phyloP scores from a whole-genome alignment of 805 yeast genomes.

The Starmerella roubikii region DNA sequence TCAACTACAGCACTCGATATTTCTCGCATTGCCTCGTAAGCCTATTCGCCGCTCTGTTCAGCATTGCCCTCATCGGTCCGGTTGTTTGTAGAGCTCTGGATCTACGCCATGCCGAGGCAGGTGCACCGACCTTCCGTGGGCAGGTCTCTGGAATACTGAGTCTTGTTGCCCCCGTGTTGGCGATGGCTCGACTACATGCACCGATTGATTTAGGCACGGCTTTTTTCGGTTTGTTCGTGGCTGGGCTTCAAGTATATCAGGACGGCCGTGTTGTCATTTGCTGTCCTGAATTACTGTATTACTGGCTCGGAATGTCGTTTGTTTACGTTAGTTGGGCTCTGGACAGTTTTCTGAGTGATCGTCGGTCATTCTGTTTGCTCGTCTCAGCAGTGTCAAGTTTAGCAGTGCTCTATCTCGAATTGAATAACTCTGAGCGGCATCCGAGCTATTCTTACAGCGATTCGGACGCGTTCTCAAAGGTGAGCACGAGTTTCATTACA shows the following conservation, averaged over 20 bases:
- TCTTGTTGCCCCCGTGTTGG: slow-evolving; percentile 7
- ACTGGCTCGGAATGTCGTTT: slow-evolving; percentile 16
- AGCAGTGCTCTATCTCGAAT: not conserved
- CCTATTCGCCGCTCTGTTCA: slow-evolving; percentile 8
- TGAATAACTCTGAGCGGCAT: not conserved
- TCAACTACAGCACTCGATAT: slow-evolving; percentile 19
- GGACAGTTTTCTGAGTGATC: not conserved
- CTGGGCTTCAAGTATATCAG: slow-evolving; percentile 15
- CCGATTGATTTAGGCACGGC: slow-evolving; percentile 6
- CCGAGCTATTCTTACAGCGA: not conserved
- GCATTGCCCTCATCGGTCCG: slow-evolving; percentile 10
- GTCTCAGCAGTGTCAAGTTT: not conserved
- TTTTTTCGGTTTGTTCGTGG: slow-evolving; percentile 7
- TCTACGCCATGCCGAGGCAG: slow-evolving; percentile 12
- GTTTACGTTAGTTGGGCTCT: slow-evolving; percentile 8
- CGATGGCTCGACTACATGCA: slow-evolving; percentile 7
- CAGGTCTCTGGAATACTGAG: slow-evolving; percentile 14
- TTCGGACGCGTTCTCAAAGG: not conserved
- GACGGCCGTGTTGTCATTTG: slow-evolving; percentile 21
- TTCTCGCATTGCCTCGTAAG: slow-evolving; percentile 17
- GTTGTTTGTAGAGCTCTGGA: slow-evolving; percentile 5
- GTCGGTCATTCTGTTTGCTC: not conserved
- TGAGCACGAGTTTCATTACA: not conserved
- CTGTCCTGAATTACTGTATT: slow-evolving; percentile 17
- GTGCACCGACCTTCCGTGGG: slow-evolving; percentile 12